A percentile compares a stretch with the other conserved stretches of the same genome.
phyloP scores from a whole-genome alignment of 2,329 filamentous ascomycete species.

The Beauveria asiatica region DNA sequence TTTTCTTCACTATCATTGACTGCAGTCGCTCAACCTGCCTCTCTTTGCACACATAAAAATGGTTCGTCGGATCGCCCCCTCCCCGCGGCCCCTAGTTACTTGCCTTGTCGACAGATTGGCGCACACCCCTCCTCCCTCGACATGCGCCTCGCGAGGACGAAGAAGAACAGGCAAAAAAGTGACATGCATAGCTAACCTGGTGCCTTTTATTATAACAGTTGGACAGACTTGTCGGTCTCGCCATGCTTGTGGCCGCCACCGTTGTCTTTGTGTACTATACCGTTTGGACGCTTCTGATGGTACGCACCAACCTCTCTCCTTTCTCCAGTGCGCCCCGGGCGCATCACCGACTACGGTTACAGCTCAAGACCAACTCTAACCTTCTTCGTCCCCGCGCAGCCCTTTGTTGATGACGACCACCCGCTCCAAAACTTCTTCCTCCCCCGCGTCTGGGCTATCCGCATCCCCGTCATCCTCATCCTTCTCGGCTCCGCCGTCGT shows the following conservation, averaged over 20 bases:
- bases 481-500: constrained; percentile 88
- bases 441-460: constrained; percentile 96
- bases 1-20: background rate
- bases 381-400: constrained; percentile 44
- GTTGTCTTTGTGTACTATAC: constrained; percentile 79
- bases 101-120: background rate
- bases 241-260: constrained; percentile 58
- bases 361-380: background rate
- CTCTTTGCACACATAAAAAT: constrained; percentile 1
- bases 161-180: background rate
- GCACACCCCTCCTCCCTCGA: background rate
- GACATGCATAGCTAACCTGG: background rate
- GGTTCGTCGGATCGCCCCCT: background rate
- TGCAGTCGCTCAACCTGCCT: background rate
- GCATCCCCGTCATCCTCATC: constrained; percentile 93
- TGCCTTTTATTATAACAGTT: constrained; percentile 48
- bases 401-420: constrained; percentile 93
- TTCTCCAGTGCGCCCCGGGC: background rate
- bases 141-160: background rate
- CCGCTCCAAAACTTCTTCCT: constrained; percentile 92
- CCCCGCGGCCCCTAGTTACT: background rate
- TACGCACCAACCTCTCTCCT: constrained; percentile 33
- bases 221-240: constrained; percentile 69
- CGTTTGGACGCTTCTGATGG: constrained; percentile 96
- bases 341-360: background rate